Evolutionary conservation across 2,329 filamentous ascomycete genomes (phyloP).

Genomic region (Magnaporthiopsis incrustans): DNA sequence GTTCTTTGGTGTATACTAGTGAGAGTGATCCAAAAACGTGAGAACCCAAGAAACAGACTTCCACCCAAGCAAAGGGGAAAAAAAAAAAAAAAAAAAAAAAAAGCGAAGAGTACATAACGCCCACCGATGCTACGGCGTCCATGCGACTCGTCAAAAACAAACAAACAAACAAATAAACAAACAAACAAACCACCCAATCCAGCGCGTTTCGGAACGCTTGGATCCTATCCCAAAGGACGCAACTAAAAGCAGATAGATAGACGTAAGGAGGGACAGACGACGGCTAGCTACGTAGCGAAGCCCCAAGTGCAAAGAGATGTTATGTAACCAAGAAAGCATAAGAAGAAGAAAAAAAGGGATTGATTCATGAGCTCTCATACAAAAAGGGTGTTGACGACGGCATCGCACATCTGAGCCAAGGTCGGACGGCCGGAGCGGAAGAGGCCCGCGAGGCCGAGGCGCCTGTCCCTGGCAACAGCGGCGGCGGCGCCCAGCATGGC

Average conservation of each 20-base stretch:
- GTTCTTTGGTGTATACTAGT: not conserved
- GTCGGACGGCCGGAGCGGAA: slow-evolving; percentile 23
- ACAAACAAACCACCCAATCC: not conserved
- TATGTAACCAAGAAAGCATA: not conserved
- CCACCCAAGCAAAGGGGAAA: not conserved
- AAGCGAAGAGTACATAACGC: not conserved
- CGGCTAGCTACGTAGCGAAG: slow-evolving; percentile 1
- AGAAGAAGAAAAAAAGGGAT: not conserved
- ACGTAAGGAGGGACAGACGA: not conserved
- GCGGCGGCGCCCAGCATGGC: slow-evolving; percentile 12
- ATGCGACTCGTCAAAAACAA: not conserved
- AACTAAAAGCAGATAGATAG: not conserved
- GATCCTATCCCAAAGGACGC: not conserved
- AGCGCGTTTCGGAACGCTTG: too few species aligned
- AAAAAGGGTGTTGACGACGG: slow-evolving; percentile 35
- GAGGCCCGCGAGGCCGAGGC: not conserved
- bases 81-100: slow-evolving; percentile 1
- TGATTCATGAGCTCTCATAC: slow-evolving; percentile 18
- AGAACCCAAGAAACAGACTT: not conserved
- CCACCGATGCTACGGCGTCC: not conserved
- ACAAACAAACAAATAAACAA: not conserved
- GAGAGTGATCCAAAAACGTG: not conserved
- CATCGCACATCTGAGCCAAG: slow-evolving; percentile 35
- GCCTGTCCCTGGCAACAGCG: not conserved
- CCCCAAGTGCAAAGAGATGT: not conserved